Evolutionary conservation across 495 filamentous ascomycete species (phyloP).

Genomic region (Trypethelium eluteriae): DNA sequence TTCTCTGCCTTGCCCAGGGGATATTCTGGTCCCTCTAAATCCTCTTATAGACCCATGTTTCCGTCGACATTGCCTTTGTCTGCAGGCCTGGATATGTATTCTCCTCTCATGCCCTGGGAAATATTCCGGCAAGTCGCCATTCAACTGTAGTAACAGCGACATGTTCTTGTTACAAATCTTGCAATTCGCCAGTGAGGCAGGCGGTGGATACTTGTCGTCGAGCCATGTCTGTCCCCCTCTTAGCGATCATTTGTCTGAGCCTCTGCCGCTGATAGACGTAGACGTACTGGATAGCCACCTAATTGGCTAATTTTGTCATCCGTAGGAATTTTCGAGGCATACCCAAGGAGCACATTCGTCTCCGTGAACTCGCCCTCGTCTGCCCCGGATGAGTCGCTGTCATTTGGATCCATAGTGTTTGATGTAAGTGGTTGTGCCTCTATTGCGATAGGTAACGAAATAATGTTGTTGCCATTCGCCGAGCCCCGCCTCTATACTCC

Average conservation of each 20-base stretch:
- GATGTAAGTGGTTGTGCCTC: background rate
- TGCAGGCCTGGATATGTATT: conserved; percentile 76
- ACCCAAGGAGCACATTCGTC: conserved; percentile 86
- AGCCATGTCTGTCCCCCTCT: conserved; percentile 63
- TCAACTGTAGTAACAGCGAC: conserved; percentile 78
- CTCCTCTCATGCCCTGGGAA: conserved; percentile 81
- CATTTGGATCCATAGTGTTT: conserved; percentile 37
- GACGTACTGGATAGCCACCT: conserved; percentile 74
- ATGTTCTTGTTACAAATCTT: conserved; percentile 80
- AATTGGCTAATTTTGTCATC: conserved; percentile 85
- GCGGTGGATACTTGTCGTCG: conserved; percentile 58
- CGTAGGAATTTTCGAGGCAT: conserved; percentile 71
- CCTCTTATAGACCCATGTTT: conserved; percentile 73
- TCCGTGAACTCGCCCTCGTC: conserved; percentile 69
- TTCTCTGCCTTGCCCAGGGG: conserved; percentile 28
- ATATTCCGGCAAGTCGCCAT: conserved; percentile 78
- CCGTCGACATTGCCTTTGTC: conserved; percentile 67
- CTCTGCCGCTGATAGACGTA: background rate
- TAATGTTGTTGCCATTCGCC: too few species aligned
- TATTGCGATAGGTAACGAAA: background rate
- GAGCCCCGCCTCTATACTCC: too few species aligned
- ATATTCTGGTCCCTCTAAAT: conserved; percentile 54
- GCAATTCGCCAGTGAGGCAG: conserved; percentile 73
- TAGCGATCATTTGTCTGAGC: background rate
- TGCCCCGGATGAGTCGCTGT: conserved; percentile 72